Percentiles rank a stretch among this genome's conserved stretches.
Evolutionary conservation across 2,329 filamentous ascomycete species (phyloP).

Genomic region (Trichoderma afroharzianum): DNA sequence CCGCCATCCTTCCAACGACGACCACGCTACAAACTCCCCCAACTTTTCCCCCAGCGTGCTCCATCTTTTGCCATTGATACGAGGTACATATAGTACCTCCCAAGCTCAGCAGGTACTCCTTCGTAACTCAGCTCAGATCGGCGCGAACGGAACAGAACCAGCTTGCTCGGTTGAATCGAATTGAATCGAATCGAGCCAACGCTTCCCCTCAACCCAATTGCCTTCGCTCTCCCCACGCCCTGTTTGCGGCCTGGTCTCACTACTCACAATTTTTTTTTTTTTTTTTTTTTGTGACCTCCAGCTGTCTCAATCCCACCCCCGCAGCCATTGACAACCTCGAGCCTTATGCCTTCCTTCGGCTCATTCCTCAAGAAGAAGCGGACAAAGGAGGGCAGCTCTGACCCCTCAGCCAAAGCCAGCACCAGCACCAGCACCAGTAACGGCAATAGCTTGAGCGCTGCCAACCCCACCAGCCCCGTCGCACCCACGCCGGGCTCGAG

Average conservation of each 20-base stretch:
- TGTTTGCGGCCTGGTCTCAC: neutral
- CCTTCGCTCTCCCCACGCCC: neutral
- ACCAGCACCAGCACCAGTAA: neutral
- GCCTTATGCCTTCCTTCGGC: slow-evolving; percentile 84
- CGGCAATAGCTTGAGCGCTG: neutral
- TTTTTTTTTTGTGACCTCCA: too few species aligned
- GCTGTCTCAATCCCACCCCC: neutral
- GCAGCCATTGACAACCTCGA: neutral
- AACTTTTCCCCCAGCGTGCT: neutral
- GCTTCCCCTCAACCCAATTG: slow-evolving; percentile 1
- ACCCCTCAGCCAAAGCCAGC: slow-evolving; percentile 56
- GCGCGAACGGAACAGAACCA: neutral
- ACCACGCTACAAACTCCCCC: neutral
- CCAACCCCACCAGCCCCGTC: slow-evolving; percentile 60
- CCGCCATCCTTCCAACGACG: neutral
- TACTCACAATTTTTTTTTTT: too few species aligned
- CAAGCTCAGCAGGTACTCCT: neutral
- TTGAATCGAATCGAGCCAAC: neutral
- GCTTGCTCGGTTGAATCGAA: neutral
- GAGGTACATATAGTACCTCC: neutral
- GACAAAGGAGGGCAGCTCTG: slow-evolving; percentile 83
- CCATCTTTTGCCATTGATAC: neutral
- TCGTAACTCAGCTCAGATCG: neutral
- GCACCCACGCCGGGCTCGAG: slow-evolving; percentile 47
- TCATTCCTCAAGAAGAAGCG: slow-evolving; percentile 98